These are phyloP conservation scores for Parathielavia appendiculata DNA, from an alignment of 495 filamentous ascomycete genomes.

Conservation along the genomic window DNA sequence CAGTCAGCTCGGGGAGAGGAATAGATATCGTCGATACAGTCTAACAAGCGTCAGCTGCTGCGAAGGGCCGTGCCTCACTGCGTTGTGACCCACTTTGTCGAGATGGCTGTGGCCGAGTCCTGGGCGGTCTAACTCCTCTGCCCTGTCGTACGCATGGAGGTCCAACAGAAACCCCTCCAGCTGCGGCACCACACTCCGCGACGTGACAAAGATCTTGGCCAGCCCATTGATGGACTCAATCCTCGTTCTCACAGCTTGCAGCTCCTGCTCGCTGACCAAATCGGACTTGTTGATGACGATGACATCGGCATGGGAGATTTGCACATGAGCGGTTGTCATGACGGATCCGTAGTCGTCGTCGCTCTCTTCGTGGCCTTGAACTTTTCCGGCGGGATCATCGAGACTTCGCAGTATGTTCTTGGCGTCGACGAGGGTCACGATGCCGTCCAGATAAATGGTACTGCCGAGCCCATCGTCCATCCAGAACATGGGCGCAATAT, in stretches of 20 bases:
- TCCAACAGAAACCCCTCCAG: constrained; percentile 84
- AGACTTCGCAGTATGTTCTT: constrained; percentile 80
- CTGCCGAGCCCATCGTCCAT: constrained; percentile 91
- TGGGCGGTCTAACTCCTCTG: constrained; percentile 60
- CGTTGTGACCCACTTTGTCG: constrained; percentile 57
- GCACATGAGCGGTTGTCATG: constrained; percentile 86
- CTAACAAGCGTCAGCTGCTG: constrained; percentile 35
- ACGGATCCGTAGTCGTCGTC: constrained; percentile 51
- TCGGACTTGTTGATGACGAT: constrained; percentile 94
- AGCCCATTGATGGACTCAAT: constrained; percentile 83
- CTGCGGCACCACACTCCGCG: constrained; percentile 69
- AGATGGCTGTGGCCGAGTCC: constrained; percentile 71
- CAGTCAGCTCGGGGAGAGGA: constrained; percentile 51
- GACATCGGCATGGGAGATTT: constrained; percentile 96
- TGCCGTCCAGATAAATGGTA: constrained; percentile 91
- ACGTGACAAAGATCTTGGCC: constrained; percentile 76
- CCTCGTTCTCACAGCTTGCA: constrained; percentile 59
- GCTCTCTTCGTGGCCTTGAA: constrained; percentile 51
- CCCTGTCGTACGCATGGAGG: constrained; percentile 85
- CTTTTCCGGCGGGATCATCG: constrained; percentile 64
- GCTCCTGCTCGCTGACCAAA: constrained; percentile 64
- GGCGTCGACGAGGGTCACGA: constrained; percentile 93
- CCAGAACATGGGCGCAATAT: constrained; percentile 95
- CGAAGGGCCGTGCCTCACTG: not conserved
- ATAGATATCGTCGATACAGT: constrained; percentile 84